A percentile compares a stretch with the other conserved stretches of the same genome.
Evolutionary conservation across 1,284 basidiomycete species (phyloP).

Genomic region (Laetiporus sulphureus): DNA sequence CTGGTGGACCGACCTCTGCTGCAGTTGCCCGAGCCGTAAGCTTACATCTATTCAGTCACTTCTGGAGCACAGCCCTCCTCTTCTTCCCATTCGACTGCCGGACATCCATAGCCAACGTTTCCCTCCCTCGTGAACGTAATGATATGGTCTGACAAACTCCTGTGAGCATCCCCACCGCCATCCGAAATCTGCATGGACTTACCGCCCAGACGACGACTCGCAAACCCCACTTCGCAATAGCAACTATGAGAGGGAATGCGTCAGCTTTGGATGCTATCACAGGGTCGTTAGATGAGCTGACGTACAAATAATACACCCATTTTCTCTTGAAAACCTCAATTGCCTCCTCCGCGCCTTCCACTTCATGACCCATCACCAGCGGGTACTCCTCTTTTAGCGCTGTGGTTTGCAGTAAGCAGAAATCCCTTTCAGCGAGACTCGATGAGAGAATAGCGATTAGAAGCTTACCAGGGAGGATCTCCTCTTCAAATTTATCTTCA

Average conservation of each 20-base stretch:
- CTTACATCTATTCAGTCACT: neutral
- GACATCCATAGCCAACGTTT: constrained; percentile 42
- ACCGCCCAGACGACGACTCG: constrained; percentile 63
- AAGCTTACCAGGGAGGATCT: constrained; percentile 44
- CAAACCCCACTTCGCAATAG: constrained; percentile 71
- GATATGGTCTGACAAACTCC: constrained; percentile 42
- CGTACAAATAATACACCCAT: constrained; percentile 63
- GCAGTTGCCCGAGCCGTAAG: neutral
- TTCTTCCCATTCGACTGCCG: constrained; percentile 15
- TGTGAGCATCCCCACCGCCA: constrained; percentile 3
- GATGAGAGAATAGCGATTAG: neutral
- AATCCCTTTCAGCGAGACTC: neutral
- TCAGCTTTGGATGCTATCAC: neutral
- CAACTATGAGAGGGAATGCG: neutral
- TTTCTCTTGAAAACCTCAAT: constrained; percentile 75
- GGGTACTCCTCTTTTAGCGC: constrained; percentile 59
- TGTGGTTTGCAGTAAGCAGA: neutral
- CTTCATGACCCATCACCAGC: constrained; percentile 36
- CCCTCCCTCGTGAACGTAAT: constrained; percentile 57
- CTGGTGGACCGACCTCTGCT: too few relatives aligned
- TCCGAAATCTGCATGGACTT: constrained; percentile 16
- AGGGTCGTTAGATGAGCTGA: neutral
- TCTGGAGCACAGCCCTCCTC: too few relatives aligned
- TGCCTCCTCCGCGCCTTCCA: constrained; percentile 48
- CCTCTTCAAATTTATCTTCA: constrained; percentile 52